These are phyloP conservation scores for Sclerotinia spermophila DNA, from an alignment of 2,329 filamentous ascomycete genomes.

Conservation along the genomic window DNA sequence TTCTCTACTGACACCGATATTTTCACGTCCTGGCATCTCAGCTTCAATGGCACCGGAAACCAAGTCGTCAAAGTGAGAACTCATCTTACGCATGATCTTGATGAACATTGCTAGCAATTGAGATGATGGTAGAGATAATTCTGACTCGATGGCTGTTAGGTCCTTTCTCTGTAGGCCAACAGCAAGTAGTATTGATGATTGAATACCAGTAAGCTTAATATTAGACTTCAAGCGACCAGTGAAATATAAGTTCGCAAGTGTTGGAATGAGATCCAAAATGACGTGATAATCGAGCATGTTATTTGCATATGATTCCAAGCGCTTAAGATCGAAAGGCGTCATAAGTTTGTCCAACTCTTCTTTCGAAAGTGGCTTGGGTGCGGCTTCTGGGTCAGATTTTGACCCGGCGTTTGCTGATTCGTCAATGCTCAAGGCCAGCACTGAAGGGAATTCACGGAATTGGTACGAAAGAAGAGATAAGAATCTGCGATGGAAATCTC, in stretches of 20 bases:
- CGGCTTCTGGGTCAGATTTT: conserved; percentile 57
- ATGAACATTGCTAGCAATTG: conserved; percentile 96
- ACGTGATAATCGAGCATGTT: conserved; percentile 98
- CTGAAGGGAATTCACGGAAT: conserved; percentile 76
- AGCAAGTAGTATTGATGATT: conserved; percentile 83
- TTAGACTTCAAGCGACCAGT: conserved; percentile 64
- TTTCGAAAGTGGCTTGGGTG: conserved; percentile 61
- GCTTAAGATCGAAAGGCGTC: conserved; percentile 91
- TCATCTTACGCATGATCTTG: conserved; percentile 88
- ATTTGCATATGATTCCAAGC: conserved; percentile 90
- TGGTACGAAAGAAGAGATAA: conserved; percentile 85
- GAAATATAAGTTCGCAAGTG: conserved; percentile 81
- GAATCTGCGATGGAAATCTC: conserved; percentile 95
- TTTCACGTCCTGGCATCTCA: conserved; percentile 56
- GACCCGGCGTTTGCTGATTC: conserved; percentile 76
- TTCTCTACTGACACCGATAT: conserved; percentile 55
- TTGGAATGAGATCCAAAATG: conserved; percentile 86
- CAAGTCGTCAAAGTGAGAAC: conserved; percentile 69
- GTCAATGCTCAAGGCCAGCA: conserved; percentile 80
- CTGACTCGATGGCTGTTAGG: conserved; percentile 73
- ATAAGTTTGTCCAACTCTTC: conserved; percentile 71
- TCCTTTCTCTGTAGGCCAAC: conserved; percentile 89
- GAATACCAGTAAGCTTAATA: conserved; percentile 74
- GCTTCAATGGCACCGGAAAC: conserved; percentile 71
- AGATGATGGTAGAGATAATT: conserved; percentile 67